Evolutionary conservation across 164 flowering plant species (phyloP).

Genomic region (Chimonanthus praecox): DNA sequence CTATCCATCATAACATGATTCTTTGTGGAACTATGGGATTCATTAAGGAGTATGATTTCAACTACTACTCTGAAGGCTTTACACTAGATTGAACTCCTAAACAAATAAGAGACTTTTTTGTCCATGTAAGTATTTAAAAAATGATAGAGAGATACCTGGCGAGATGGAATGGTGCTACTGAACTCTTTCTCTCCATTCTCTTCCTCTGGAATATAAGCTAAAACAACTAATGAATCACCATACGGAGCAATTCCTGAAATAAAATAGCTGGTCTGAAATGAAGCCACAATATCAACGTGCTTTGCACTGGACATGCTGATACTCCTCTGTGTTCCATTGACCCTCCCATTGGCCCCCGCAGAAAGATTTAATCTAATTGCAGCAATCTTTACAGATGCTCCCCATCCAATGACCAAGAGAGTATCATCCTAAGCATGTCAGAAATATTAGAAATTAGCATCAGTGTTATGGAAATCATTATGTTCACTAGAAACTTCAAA

Average conservation of each 20-base stretch:
- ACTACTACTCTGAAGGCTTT: too few species aligned
- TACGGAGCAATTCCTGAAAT: conserved; percentile 98
- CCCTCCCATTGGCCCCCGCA: conserved; percentile 41
- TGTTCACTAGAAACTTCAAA: too few species aligned
- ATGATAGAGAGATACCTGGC: conserved; percentile 53
- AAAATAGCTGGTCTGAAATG: conserved; percentile 92
- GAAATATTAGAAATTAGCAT: conserved; percentile 1
- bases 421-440: conserved; percentile 62
- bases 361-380: conserved; percentile 47
- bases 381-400: conserved; percentile 88
- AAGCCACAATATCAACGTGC: conserved; percentile 94
- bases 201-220: conserved; percentile 89
- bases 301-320: conserved; percentile 46
- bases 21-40: too few species aligned
- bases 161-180: conserved; percentile 60
- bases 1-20: too few species aligned
- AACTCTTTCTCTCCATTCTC: conserved; percentile 79
- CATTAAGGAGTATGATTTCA: too few species aligned
- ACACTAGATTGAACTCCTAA: not conserved
- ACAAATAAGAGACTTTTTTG: not conserved
- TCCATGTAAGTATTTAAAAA: not conserved
- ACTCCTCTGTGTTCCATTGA: conserved; percentile 56
- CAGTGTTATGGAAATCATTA: not conserved
- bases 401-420: conserved; percentile 96
- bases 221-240: conserved; percentile 92